Conservation (phyloP, 2,329 filamentous ascomycete genomes). For the Trichoderma simmonsii region DNA sequence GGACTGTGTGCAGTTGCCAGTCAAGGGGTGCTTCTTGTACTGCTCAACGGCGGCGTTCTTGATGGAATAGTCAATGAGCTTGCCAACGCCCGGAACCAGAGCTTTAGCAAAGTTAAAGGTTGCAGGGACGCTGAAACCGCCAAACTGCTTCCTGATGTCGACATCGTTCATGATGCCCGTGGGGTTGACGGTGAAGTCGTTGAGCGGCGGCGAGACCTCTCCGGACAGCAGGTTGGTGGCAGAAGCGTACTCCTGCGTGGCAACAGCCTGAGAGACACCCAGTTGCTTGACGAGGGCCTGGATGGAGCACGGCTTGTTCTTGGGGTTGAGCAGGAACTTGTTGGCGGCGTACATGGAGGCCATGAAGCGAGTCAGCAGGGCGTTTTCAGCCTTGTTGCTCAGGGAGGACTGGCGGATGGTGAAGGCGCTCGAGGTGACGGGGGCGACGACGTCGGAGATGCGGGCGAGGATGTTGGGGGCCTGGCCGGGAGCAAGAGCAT, state of each 20-base stretch:
- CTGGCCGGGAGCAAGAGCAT: not conserved
- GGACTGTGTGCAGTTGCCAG: not conserved
- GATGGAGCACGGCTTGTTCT: not conserved
- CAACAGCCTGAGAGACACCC: not conserved
- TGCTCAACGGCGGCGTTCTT: not conserved
- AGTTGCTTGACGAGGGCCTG: not conserved
- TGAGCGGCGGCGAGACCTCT: not conserved
- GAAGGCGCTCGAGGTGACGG: not conserved
- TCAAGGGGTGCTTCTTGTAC: not conserved
- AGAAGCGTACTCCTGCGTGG: not conserved
- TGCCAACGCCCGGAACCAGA: not conserved
- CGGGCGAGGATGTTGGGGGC: not conserved
- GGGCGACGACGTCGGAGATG: not conserved
- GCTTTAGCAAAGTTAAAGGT: not conserved
- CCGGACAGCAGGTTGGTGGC: not conserved
- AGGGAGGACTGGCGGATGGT: not conserved
- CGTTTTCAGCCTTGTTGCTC: not conserved
- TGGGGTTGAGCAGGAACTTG: conserved; percentile 1
- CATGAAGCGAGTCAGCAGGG: not conserved
- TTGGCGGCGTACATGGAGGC: conserved; percentile 9
- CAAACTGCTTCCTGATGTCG: not conserved
- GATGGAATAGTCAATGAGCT: conserved; percentile 4
- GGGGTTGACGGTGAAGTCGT: conserved; percentile 1
- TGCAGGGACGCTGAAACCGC: not conserved
- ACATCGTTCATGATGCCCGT: conserved; percentile 4